Conservation (phyloP, 2,329 filamentous ascomycete species). For the Diaporthe capsici region DNA sequence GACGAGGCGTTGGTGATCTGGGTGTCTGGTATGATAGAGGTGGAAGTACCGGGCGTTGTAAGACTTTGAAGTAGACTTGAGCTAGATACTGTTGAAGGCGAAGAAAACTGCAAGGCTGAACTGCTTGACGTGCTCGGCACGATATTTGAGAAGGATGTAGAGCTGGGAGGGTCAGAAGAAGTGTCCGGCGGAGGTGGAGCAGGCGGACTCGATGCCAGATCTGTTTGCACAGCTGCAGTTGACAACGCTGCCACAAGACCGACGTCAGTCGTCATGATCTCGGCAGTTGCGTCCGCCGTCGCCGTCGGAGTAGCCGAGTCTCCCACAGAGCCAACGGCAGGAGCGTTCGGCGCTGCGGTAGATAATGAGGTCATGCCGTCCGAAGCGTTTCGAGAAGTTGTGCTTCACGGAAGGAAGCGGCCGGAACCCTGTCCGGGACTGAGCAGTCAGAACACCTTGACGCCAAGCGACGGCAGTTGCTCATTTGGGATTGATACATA, state of each 20-base stretch:
- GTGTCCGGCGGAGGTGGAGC: conserved; percentile 15
- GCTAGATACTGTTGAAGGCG: neutral
- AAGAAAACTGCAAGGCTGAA: neutral
- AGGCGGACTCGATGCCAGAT: neutral
- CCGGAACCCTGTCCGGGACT: neutral
- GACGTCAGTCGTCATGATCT: neutral
- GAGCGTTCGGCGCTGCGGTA: neutral
- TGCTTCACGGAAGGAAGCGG: neutral
- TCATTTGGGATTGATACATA: neutral
- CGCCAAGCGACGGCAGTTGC: neutral
- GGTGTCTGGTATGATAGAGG: neutral
- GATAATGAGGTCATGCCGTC: neutral
- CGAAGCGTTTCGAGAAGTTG: no score
- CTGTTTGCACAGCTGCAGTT: neutral
- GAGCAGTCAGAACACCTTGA: neutral
- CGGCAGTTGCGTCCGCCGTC: neutral
- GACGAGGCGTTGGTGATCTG: neutral
- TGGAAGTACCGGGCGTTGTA: neutral
- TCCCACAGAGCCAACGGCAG: neutral
- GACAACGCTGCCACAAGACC: neutral
- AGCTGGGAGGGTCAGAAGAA: conserved; percentile 3
- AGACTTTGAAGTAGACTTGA: neutral
- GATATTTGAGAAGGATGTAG: neutral
- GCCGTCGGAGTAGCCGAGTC: neutral
- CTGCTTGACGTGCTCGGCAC: conserved; percentile 5